Evolutionary conservation across 192 early-diverging fungal species (phyloP), one percentile per base, ranked within the genome.

Genomic region (Backusella westeae): DNA sequence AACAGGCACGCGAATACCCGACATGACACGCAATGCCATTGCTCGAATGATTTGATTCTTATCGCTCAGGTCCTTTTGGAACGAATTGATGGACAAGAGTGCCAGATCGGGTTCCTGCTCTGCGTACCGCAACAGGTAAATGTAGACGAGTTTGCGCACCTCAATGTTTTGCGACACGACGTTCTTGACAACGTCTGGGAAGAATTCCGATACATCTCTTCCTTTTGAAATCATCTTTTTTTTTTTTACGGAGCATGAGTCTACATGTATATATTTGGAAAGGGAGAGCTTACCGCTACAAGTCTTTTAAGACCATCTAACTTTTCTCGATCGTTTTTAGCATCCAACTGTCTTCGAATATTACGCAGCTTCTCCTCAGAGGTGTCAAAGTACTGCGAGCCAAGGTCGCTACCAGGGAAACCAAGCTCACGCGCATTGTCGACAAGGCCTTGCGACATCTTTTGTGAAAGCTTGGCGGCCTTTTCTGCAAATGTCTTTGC

Each of bases 101-200:
- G 96, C 94, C 67, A 99, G 86, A 82, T 99, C 98, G 52, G 93
- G 98, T 78, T 99, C 96, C 83, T 96, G 90, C 78, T 98, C 96
- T 8, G 96, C 96, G 80, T 99, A 99, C 59, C 94, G 91, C 71
- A 96, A 81, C 19, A 99, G 84, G 79, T 97, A 99, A 74, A 98
- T 97, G 86, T 97, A 97, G 29, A 99, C 98, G 4, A 99, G 88
- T 73, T 96, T 95, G 38, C 96, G 91, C 38, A 98, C 89, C 75
- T 96, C 95, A 73, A 97, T 85, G 70, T 93, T 95, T 7, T 87
- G 87, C 10, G 96, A 94, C 0, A 95, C 96, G 0, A 99, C 98
- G 82, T 98, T 98, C 83, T 98, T 99, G 72, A 99, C 96, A 17
- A 99, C 97, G 75, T 96, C 93, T 38, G 94, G 91, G 77, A 95